Percentiles rank a stretch among this genome's conserved stretches.
Evolutionary conservation across 805 yeast species (phyloP).

Genomic region (Candida montana): DNA sequence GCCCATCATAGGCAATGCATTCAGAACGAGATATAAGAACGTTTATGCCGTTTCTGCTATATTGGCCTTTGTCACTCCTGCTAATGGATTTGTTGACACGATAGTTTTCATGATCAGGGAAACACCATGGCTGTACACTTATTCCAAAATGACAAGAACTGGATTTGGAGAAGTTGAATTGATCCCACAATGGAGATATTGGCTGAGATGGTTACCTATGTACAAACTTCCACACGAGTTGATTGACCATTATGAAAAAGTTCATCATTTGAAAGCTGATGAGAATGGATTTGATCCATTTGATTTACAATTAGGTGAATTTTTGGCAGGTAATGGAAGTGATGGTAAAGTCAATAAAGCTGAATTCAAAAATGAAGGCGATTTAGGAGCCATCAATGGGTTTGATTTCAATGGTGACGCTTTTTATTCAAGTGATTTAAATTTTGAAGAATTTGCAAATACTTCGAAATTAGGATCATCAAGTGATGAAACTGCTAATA

Average conservation of each 20-base stretch:
- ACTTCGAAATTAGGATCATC: neutral
- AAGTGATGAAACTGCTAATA: neutral
- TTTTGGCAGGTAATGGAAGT: too few relatives aligned
- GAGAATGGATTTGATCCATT: neutral
- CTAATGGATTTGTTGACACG: conserved; percentile 74
- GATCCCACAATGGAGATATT: conserved; percentile 33
- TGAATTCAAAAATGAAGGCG: neutral
- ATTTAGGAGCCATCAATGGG: neutral
- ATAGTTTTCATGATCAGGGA: conserved; percentile 73
- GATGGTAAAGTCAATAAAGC: too few relatives aligned
- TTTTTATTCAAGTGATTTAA: neutral
- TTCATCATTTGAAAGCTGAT: neutral
- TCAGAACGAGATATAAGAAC: conserved; percentile 46
- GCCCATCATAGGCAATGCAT: conserved; percentile 64
- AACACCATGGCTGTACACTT: conserved; percentile 63
- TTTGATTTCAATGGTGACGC: neutral
- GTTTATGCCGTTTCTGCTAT: conserved; percentile 58
- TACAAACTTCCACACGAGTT: conserved; percentile 35
- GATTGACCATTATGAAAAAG: conserved; percentile 2
- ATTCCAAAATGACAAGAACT: conserved; percentile 20
- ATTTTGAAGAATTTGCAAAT: neutral
- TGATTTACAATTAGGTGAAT: neutral
- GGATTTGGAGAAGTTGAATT: conserved; percentile 24
- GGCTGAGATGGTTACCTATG: conserved; percentile 38
- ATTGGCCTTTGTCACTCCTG: conserved; percentile 75